Conservation (phyloP, 2,329 filamentous ascomycete genomes). For the Paecilomyces formosus region DNA sequence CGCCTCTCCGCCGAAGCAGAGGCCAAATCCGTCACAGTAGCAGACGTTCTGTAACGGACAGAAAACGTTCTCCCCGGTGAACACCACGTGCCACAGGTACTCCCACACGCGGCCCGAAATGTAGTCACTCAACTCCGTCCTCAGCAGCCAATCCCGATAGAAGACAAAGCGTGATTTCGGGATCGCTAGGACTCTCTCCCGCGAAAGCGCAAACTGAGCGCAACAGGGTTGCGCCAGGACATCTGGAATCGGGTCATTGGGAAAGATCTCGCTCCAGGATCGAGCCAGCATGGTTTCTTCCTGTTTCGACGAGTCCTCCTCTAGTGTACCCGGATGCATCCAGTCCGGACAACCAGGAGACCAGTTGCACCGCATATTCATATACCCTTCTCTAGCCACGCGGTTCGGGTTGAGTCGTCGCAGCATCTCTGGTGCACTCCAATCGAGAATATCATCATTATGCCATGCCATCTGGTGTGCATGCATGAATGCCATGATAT, state of each 20-base stretch:
- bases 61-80: constrained; percentile 41
- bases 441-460: constrained; percentile 48
- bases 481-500: constrained; percentile 55
- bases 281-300: constrained; percentile 40
- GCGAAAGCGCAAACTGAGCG: constrained; percentile 55
- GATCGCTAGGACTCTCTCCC: constrained; percentile 48
- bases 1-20: constrained; percentile 50
- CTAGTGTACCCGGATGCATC: constrained; percentile 42
- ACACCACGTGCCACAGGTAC: constrained; percentile 58
- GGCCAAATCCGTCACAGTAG: constrained; percentile 57
- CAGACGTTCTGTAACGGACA: constrained; percentile 49
- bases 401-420: constrained; percentile 44
- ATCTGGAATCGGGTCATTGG: constrained; percentile 33
- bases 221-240: constrained; percentile 57
- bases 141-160: constrained; percentile 54
- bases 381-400: constrained; percentile 48
- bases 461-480: constrained; percentile 52
- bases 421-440: constrained; percentile 45
- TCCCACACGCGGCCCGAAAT: constrained; percentile 56
- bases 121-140: constrained; percentile 48
- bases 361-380: constrained; percentile 54
- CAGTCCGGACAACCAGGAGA: constrained; percentile 53
- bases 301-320: constrained; percentile 35
- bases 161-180: constrained; percentile 48
- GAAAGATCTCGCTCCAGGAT: constrained; percentile 43